Evolutionary conservation across 73 alveolate species (phyloP), one percentile per base, ranked within the genome.

Genomic region (Symbiodinium natans): DNA sequence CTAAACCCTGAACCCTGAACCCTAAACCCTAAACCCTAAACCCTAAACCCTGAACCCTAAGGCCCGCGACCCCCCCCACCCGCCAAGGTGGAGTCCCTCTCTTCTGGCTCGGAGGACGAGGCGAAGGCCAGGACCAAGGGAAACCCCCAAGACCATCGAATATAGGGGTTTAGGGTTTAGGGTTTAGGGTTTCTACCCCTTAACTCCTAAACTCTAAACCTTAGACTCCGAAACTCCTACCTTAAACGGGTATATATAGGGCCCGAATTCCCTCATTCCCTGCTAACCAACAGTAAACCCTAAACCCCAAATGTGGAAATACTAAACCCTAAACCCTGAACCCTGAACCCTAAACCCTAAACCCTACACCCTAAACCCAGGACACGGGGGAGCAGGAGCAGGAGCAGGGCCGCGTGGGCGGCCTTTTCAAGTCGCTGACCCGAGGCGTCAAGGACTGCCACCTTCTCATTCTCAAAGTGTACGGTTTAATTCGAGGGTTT

Each of bases 351-450:
- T 48, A 48, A 48, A 48, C 63, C 5, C 56, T 43, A 43, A 43
- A 43, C 56, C 56, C 56, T 43, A 8, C 11, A 21, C 59, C 59
- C 59, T 2, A 46, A 46, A n/a, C 9, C 9, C 59, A 46, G 59
- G 17, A 46, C 9, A 1, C 59, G 25, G 59, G 59, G 9, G 25
- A 46, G 59, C 71, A 52, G 71, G 23, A 52, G 71, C 71, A 52
- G 23, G 23, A 29, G n/a, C 82, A 86, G 19, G 95, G 95, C 86
- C 97, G 97, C 33, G 87, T 90, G n/a, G 97, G 97, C 48, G 97
- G 97, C 25, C 88, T 90, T 15, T 90, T 90, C 88, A 90, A 90
- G 46, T 41, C 88, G 40, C 88, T 90, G 38, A 90, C 97, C 31
- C 29, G 48, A n/a, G 54, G 52, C 8, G 97, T 90, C 29, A 90